phyloP scores from a whole-genome alignment of 2,329 filamentous ascomycete genomes.

The Drechmeria coniospora region DNA sequence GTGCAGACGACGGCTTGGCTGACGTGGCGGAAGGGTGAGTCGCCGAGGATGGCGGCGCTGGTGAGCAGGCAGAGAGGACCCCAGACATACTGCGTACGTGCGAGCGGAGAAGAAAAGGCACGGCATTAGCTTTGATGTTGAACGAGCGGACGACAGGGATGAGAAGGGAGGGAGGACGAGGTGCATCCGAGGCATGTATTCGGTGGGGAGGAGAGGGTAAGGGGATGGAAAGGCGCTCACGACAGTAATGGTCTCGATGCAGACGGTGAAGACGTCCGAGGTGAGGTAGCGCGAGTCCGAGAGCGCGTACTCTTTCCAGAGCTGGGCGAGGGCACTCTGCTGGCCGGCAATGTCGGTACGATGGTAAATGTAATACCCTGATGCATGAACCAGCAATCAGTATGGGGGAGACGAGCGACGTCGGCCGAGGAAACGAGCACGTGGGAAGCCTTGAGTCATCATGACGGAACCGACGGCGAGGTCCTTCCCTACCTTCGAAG shows the following conservation, averaged over 20 bases:
- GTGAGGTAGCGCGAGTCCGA: conserved; percentile 81
- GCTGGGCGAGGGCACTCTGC: conserved; percentile 62
- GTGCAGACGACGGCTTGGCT: conserved; percentile 35
- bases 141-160: no score
- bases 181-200: no score
- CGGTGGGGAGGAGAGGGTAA: no score
- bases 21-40: conserved; percentile 30
- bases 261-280: conserved; percentile 70
- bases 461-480: no score
- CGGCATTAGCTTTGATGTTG: background rate
- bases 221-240: conserved; percentile 29
- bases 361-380: conserved; percentile 62
- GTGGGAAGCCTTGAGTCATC: no score
- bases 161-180: no score
- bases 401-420: background rate
- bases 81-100: conserved; percentile 32
- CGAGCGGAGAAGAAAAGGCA: conserved; percentile 1
- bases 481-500: conserved; percentile 53
- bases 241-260: conserved; percentile 69
- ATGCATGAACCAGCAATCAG: background rate
- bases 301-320: conserved; percentile 86
- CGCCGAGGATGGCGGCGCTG: conserved; percentile 27
- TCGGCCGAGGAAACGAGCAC: no score
- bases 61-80: conserved; percentile 41
- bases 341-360: conserved; percentile 48